Base-by-base conservation (phyloP, 1,284 basidiomycete species). In the Apiotrichum domesticum region DNA sequence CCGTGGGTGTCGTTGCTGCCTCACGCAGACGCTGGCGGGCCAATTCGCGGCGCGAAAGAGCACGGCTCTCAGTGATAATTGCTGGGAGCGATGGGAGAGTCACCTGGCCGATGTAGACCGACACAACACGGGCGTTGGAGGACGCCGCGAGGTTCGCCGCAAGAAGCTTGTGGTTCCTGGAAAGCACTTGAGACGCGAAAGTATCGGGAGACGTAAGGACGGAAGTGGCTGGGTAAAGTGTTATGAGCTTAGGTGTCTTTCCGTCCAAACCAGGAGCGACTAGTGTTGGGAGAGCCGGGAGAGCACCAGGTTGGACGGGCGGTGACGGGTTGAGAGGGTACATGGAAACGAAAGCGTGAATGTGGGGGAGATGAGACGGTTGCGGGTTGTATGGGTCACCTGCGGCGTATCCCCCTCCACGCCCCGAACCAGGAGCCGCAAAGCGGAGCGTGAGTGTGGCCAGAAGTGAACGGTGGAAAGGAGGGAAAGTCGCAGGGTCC, bases 401-500 rank as follows among this genome's bases (percentile, higher is more conserved):
- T 2, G 63, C 48, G 14, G 56, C 21, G 54, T 56, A 39, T 3
- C 48, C 48, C 3, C 37, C 7, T 2, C 13, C 14, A 1, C 35
- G 47, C 39, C 50, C 21, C 21, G 49, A 39, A 14, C 46, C 47
- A 9, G 40, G 29, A 2, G 69, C 67, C 1, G 73, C 67, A 68
- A 72, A 76, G 8, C 73, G 69, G 6, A 75, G 65, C 0, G 73
- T 74, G 8, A 76, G 61, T 1, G 75, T 75, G 7, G 75, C 75
- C 2, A 69, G 62, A 5, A 76, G 66, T 7, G 71, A 73, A 11
- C 73, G 70, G 58, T 74, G 72, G 68, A 76, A 76, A 3, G 75
- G 69, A 1, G 73, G 72, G 65, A 75, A 73, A 0, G 73, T 75
- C 34, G 68, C 59, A 6, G 68, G 67, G 48, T 76, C 73, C 47